Conservation (phyloP, 208 protist genomes). For the Leishmania martiniquensis region DNA sequence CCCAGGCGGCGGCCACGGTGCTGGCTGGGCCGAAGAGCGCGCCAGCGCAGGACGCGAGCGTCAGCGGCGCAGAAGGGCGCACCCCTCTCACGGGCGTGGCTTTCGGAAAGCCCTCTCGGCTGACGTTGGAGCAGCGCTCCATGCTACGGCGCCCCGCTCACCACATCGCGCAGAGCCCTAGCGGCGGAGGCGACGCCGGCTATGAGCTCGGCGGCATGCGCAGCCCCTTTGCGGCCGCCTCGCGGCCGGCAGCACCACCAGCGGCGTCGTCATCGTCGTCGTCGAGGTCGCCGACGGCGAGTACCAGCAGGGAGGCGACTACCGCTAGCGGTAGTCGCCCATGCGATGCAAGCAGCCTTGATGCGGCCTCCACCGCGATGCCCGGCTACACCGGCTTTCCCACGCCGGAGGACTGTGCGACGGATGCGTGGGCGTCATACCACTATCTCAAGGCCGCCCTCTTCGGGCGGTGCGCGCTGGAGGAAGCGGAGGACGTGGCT, state of each 20-base stretch:
- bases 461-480: conserved; percentile 21
- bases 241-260: background rate
- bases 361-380: background rate
- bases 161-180: conserved; percentile 12
- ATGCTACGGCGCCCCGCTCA: conserved; percentile 20
- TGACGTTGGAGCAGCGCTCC: conserved; percentile 30
- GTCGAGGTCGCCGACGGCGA: background rate
- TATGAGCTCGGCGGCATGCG: conserved; percentile 10
- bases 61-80: background rate
- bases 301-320: background rate
- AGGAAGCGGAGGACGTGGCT: conserved; percentile 11
- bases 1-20: conserved; percentile 8
- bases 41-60: background rate
- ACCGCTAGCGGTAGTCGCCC: background rate
- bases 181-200: conserved; percentile 15
- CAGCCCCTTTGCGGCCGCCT: conserved; percentile 6
- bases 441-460: conserved; percentile 40
- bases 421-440: conserved; percentile 21
- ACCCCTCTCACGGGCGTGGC: background rate
- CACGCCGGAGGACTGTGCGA: conserved; percentile 37
- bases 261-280: background rate
- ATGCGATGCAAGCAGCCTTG: background rate
- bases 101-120: background rate
- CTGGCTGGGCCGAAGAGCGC: conserved; percentile 16
- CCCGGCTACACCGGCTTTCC: conserved; percentile 43